Conservation (phyloP, 2,329 filamentous ascomycete species). For the Cladosporium sp. region DNA sequence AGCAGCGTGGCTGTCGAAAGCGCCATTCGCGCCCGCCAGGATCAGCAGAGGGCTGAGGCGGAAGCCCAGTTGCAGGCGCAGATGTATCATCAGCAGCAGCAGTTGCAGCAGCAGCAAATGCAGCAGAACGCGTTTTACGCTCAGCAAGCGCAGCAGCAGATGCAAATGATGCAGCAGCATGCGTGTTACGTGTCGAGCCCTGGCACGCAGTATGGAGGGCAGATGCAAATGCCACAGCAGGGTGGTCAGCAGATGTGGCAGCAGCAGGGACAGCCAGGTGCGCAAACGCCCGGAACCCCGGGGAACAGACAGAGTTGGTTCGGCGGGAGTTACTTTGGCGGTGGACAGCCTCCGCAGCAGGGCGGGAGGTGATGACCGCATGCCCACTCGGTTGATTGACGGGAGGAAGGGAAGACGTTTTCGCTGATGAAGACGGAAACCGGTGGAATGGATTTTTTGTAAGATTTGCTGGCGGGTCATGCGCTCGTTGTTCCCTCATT, state of each 20-base stretch:
- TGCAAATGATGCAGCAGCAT: too few species aligned
- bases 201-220: too few species aligned
- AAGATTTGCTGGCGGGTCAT: too few species aligned
- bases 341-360: too few species aligned
- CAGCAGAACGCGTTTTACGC: constrained; percentile 5
- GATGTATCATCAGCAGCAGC: constrained; percentile 24
- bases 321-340: constrained; percentile 10
- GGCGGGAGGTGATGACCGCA: too few species aligned
- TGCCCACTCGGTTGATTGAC: too few species aligned
- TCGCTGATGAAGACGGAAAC: too few species aligned
- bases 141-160: constrained; percentile 19
- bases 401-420: too few species aligned
- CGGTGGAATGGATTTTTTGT: too few species aligned
- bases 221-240: too few species aligned
- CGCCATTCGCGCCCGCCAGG: constrained; percentile 55
- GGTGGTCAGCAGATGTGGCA: constrained; percentile 15
- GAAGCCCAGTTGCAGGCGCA: constrained; percentile 28
- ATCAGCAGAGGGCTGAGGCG: constrained; percentile 40
- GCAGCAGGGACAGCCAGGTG: constrained; percentile 17
- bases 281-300: constrained; percentile 11
- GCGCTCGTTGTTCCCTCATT: too few species aligned
- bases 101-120: constrained; percentile 15
- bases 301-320: constrained; percentile 12
- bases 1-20: constrained; percentile 65
- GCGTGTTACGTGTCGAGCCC: too few species aligned